A percentile compares a stretch with the other conserved stretches of the same genome.
Conservation (phyloP, 345 rosid genomes). For the Citrus maxima region DNA sequence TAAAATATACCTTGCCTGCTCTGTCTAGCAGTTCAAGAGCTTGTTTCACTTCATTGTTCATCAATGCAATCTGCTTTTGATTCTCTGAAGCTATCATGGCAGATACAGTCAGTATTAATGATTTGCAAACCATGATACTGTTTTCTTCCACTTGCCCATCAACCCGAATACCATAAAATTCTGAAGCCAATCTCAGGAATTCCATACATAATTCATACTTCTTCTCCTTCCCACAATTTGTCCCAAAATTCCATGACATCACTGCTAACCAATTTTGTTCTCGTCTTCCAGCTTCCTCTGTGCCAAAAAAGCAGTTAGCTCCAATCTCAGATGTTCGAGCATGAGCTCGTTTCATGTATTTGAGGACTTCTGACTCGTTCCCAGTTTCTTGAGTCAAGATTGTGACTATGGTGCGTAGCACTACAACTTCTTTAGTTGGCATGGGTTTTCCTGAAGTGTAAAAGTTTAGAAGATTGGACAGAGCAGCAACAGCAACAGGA, state of each 20-base stretch:
- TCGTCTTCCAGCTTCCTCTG: conserved; percentile 72
- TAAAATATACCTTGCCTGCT: conserved; percentile 69
- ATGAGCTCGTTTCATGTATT: conserved; percentile 51
- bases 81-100: conserved; percentile 76
- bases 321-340: conserved; percentile 68
- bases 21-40: conserved; percentile 64
- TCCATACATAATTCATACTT: conserved; percentile 64
- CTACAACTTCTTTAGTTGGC: conserved; percentile 70
- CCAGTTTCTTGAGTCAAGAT: conserved; percentile 58
- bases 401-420: conserved; percentile 77
- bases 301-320: conserved; percentile 63
- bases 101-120: conserved; percentile 63
- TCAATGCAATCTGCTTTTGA: conserved; percentile 44
- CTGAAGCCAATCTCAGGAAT: conserved; percentile 60
- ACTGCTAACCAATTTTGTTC: conserved; percentile 86
- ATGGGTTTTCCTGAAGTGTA: conserved; percentile 56
- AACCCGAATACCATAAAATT: conserved; percentile 41
- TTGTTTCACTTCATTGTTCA: conserved; percentile 57
- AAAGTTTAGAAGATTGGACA: conserved; percentile 69
- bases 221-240: conserved; percentile 69
- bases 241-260: conserved; percentile 82
- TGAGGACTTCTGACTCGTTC: conserved; percentile 56
- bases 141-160: conserved; percentile 55
- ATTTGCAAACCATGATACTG: conserved; percentile 53
- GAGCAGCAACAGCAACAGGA: conserved; percentile 70